phyloP scores from a whole-genome alignment of 2,329 filamentous ascomycete genomes.

The Pseudovirgaria hyperparasitica region DNA sequence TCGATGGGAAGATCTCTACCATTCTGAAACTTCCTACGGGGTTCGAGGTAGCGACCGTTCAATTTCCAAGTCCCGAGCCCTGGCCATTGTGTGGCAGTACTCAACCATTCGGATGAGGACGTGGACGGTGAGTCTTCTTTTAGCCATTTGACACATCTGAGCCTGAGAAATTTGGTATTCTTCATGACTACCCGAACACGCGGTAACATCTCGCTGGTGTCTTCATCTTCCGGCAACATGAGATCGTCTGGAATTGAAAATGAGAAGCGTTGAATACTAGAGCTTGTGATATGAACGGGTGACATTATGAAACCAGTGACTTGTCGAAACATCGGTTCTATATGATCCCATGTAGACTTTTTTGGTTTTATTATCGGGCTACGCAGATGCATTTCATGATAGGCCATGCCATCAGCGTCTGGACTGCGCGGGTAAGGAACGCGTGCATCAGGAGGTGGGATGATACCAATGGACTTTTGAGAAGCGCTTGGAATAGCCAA shows the following conservation, averaged over 20 bases:
- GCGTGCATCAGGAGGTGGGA: no score
- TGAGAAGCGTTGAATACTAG: not conserved
- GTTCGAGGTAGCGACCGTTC: slow-evolving; percentile 42
- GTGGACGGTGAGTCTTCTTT: no score
- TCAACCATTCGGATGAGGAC: no score
- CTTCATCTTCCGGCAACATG: no score
- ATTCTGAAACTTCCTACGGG: slow-evolving; percentile 59
- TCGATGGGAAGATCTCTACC: slow-evolving; percentile 67
- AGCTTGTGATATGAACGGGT: slow-evolving; percentile 28
- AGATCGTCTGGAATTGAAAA: no score
- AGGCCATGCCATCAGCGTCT: slow-evolving; percentile 33
- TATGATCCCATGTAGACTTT: not conserved
- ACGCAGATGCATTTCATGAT: slow-evolving; percentile 47
- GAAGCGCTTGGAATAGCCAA: no score
- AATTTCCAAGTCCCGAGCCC: no score
- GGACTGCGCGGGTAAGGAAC: no score
- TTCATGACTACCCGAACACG: slow-evolving; percentile 27
- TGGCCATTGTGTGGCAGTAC: no score
- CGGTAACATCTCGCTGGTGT: no score
- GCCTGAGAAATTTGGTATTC: slow-evolving; percentile 49
- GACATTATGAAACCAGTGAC: slow-evolving; percentile 38
- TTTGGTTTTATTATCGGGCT: slow-evolving; percentile 34
- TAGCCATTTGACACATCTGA: slow-evolving; percentile 52
- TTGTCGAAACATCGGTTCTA: slow-evolving; percentile 40
- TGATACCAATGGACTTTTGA: no score